Percentiles rank a stretch among this genome's conserved stretches.
phyloP scores from a whole-genome alignment of 2,329 filamentous ascomycete genomes.

The Cordyceps javanica region DNA sequence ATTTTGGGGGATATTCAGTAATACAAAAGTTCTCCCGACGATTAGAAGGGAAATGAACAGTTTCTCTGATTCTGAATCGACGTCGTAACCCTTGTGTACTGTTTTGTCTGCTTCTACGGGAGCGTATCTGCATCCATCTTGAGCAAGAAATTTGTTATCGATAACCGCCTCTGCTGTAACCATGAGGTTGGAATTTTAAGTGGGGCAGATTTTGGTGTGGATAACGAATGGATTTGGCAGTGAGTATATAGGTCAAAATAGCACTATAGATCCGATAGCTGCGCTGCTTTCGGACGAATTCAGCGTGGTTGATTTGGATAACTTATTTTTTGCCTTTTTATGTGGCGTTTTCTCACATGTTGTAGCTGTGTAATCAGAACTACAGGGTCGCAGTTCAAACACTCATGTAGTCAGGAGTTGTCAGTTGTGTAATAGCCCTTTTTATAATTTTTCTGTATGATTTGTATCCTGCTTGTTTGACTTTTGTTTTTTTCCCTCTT shows the following conservation, averaged over 20 bases:
- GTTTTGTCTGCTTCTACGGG: neutral
- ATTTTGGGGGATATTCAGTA: too few species aligned
- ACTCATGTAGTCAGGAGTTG: neutral
- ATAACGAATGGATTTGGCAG: neutral
- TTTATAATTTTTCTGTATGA: too few species aligned
- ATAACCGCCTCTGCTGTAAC: neutral
- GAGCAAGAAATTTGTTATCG: conserved; percentile 10
- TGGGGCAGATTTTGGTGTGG: neutral
- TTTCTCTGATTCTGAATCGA: neutral
- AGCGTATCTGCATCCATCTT: too few species aligned
- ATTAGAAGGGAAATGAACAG: too few species aligned
- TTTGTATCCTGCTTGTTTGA: too few species aligned
- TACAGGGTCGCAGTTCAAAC: neutral
- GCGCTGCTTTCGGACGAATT: neutral
- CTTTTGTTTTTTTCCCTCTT: too few species aligned
- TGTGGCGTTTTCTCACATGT: neutral
- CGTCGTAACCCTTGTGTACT: neutral
- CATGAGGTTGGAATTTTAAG: neutral
- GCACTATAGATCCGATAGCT: neutral
- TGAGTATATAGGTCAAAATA: neutral
- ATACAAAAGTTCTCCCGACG: too few species aligned
- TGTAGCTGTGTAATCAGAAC: too few species aligned
- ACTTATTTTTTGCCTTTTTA: neutral
- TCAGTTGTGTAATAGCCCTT: too few species aligned
- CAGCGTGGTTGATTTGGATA: neutral